Evolutionary conservation across 352 stramenopile genomes (phyloP).

Genomic region (Pythium folliculosum): DNA sequence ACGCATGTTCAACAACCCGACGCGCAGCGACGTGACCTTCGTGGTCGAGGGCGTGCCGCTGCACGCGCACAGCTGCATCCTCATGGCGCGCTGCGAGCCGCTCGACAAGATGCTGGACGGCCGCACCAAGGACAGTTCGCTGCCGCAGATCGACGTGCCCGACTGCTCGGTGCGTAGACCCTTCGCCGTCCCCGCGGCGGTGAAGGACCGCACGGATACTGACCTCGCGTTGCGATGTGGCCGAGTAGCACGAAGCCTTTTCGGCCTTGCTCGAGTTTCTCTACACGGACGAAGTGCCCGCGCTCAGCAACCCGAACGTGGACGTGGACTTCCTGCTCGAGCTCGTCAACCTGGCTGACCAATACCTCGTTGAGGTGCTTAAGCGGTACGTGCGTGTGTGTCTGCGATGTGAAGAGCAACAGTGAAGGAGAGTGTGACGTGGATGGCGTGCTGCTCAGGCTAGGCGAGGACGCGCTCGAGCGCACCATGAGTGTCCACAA

Average conservation of each 20-base stretch:
- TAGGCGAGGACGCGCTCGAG: conserved; percentile 74
- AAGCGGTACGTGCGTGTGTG: conserved; percentile 54
- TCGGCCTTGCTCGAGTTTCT: conserved; percentile 86
- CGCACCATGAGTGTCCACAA: conserved; percentile 76
- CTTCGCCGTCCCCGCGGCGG: too few relatives aligned
- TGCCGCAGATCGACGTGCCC: conserved; percentile 68
- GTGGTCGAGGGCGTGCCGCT: conserved; percentile 68
- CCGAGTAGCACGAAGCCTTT: conserved; percentile 84
- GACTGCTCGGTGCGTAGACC: conserved; percentile 74
- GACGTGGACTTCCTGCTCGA: conserved; percentile 76
- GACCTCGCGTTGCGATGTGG: too few relatives aligned
- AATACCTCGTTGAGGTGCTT: conserved; percentile 77
- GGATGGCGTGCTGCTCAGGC: conserved; percentile 31
- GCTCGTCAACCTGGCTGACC: conserved; percentile 79
- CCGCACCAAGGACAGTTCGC: conserved; percentile 77
- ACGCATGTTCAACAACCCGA: conserved; percentile 84
- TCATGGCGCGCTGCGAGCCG: conserved; percentile 88
- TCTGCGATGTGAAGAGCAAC: too few relatives aligned
- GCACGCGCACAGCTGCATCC: conserved; percentile 83
- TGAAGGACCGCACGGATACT: too few relatives aligned
- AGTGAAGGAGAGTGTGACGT: too few relatives aligned
- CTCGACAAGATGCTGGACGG: conserved; percentile 91
- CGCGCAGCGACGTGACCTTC: conserved; percentile 83
- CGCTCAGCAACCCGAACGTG: conserved; percentile 34
- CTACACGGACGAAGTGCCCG: conserved; percentile 83